Base-by-base conservation (phyloP, 164 flowering plant species). In the Kalanchoe fedtschenkoi region DNA sequence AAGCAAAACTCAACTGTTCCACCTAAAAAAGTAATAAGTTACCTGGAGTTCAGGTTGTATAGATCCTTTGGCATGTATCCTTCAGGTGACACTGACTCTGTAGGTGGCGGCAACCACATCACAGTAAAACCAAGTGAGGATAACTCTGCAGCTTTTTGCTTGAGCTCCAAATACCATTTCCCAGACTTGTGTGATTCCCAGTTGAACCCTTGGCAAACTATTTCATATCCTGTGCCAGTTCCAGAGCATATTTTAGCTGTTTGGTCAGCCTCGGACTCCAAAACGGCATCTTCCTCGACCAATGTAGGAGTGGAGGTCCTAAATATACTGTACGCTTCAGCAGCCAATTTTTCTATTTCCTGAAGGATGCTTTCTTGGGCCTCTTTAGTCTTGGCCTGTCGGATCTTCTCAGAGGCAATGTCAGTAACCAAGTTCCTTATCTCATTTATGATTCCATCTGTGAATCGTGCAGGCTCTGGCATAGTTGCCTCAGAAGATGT, bases 111-210 rank as follows among this genome's bases (percentile, higher is more conserved):
- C 71, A 88, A 70, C 99, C 97, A 90, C 61, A 88, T 54, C 33
- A 85, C 75, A 47, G 93, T 85, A 65, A 90, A 83, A 69, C 99
- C 99, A 72, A 90, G 86, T 15, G 89, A 81, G 60, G 93, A 68
- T 72, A 93, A 70, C 61, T 87, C 83, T 17, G 70, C 64, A 47
- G 80, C 88, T 75, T 82, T 93, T 42, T 79, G 85, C 64, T 73
- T 72, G 39, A 93, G 84, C 61, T 87, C 91, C 82, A 68, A 41
- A 69, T 88, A 93, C 99, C 99, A 93, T 72, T 78, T 85, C 63
- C 97, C 85, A 71, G 96, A 87, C 74, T 87, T 90, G 72, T 93
- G 82, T 58, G 99, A 90, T 72, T 93, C 99, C 99, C 99, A 93
- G 67, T 90, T 93, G 75, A 93, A 93, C 21, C 96, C 99, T 78